These are phyloP conservation scores for Nitzschia sp. DNA, from an alignment of 108 stramenopile genomes.

Conservation along the genomic window DNA sequence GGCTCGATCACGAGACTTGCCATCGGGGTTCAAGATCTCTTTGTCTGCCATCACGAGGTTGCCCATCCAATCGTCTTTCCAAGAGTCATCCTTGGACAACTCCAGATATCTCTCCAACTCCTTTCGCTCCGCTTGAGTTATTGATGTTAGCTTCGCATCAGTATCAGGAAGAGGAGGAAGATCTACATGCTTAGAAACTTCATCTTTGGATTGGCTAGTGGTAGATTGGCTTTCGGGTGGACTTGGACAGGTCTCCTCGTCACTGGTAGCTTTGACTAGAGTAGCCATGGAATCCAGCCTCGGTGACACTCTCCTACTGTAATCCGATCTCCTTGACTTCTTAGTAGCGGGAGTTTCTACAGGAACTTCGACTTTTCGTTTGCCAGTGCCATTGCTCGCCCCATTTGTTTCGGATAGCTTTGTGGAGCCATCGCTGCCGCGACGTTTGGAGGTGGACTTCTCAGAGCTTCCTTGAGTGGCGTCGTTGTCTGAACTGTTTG, in stretches of 20 bases:
- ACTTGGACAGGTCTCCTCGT: not conserved
- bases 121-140: slow-evolving; percentile 22
- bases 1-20: slow-evolving; percentile 25
- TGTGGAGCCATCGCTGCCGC: too few relatives aligned
- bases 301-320: not conserved
- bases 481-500: too few relatives aligned
- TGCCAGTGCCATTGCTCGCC: not conserved
- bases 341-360: not conserved
- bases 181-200: slow-evolving; percentile 9
- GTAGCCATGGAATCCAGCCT: slow-evolving; percentile 16
- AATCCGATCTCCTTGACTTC: slow-evolving; percentile 3
- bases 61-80: slow-evolving; percentile 81
- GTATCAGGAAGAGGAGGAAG: slow-evolving; percentile 10
- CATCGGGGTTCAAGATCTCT: slow-evolving; percentile 64
- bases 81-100: slow-evolving; percentile 45
- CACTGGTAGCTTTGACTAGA: not conserved
- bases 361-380: not conserved
- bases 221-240: not conserved
- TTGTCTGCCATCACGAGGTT: slow-evolving; percentile 62
- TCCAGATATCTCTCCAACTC: slow-evolving; percentile 38
- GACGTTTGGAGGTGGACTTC: too few relatives aligned
- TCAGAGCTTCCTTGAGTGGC: too few relatives aligned
- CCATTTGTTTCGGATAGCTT: too few relatives aligned
- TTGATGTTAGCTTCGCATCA: not conserved
- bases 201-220: not conserved